Conservation (phyloP, 2,329 filamentous ascomycete species). For the Colletotrichum tanaceti region DNA sequence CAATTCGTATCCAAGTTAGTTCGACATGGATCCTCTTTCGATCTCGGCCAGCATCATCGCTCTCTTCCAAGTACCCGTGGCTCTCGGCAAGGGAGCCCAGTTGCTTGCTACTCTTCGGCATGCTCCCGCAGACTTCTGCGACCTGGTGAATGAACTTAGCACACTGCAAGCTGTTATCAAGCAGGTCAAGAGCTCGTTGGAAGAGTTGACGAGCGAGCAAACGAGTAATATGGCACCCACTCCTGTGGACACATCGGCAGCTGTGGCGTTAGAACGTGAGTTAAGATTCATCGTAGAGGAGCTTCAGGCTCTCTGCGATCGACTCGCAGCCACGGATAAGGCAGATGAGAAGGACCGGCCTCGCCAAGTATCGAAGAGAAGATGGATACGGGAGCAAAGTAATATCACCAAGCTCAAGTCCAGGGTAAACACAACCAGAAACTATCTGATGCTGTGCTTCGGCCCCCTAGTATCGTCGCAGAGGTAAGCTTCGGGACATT, state of each 20-base stretch:
- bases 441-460: constrained; percentile 11
- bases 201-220: neutral
- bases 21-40: constrained; percentile 15
- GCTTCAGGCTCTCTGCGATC: constrained; percentile 8
- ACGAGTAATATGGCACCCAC: neutral
- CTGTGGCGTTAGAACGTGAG: constrained; percentile 1
- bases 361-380: constrained; percentile 13
- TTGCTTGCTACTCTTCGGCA: constrained; percentile 16
- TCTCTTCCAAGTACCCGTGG: constrained; percentile 10
- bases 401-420: constrained; percentile 7
- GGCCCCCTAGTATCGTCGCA: constrained; percentile 12
- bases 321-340: neutral
- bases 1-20: neutral
- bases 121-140: constrained; percentile 18
- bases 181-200: constrained; percentile 10
- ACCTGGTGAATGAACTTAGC: constrained; percentile 18
- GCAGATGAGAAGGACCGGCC: neutral
- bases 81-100: constrained; percentile 14
- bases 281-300: constrained; percentile 5
- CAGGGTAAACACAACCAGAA: constrained; percentile 2
- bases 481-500: neutral
- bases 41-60: constrained; percentile 21
- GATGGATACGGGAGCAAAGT: constrained; percentile 13
- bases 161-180: constrained; percentile 8
- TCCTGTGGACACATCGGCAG: neutral